Conservation (phyloP, 306 rosid genomes). For the Sicyos baderoa region DNA sequence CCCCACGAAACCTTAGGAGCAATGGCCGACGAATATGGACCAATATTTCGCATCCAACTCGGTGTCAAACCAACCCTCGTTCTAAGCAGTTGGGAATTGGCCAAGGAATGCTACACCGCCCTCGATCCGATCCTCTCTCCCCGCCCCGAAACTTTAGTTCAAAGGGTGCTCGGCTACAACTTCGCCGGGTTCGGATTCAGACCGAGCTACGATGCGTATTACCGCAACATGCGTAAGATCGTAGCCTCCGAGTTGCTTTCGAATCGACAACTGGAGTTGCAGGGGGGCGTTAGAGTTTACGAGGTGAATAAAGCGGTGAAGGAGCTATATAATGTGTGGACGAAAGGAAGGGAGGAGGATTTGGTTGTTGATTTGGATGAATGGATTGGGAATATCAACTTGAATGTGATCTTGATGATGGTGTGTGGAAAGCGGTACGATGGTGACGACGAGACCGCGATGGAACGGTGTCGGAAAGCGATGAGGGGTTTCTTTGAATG, state of each 20-base stretch:
- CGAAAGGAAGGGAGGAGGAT: conserved; percentile 18
- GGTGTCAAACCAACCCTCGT: conserved; percentile 29
- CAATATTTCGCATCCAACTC: conserved; percentile 24
- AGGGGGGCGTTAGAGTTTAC: conserved; percentile 21
- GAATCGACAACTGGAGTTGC: conserved; percentile 27
- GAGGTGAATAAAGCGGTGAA: conserved; percentile 26
- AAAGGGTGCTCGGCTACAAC: conserved; percentile 28
- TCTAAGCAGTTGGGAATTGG: conserved; percentile 28
- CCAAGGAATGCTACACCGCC: conserved; percentile 40
- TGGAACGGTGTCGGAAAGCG: conserved; percentile 13
- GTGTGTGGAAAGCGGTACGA: conserved; percentile 26
- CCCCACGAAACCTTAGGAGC: conserved; percentile 36
- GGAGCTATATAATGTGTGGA: conserved; percentile 26
- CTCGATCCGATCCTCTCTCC: conserved; percentile 26
- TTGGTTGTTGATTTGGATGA: conserved; percentile 20
- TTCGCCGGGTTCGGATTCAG: conserved; percentile 32
- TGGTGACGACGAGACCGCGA: not conserved
- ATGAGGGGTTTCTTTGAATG: conserved; percentile 24
- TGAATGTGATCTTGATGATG: conserved; percentile 38
- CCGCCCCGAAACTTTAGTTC: conserved; percentile 20
- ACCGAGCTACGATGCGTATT: conserved; percentile 25
- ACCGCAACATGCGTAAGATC: conserved; percentile 38
- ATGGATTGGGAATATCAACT: conserved; percentile 32
- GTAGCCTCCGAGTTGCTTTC: conserved; percentile 32
- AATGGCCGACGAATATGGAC: conserved; percentile 37